phyloP scores from a whole-genome alignment of 148 eudicot species.

The Chenopodium formosanum region DNA sequence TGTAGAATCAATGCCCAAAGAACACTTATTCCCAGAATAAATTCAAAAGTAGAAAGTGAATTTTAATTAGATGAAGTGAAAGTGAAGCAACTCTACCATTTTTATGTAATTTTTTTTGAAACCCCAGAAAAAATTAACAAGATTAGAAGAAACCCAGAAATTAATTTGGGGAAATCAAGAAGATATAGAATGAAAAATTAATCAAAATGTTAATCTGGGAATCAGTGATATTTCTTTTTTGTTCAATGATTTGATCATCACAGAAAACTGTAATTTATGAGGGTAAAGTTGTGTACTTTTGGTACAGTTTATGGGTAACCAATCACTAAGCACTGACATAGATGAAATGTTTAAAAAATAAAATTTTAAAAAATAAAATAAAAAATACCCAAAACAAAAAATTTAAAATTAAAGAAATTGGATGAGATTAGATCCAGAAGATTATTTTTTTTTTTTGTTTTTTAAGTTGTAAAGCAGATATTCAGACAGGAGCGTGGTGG shows the following conservation, averaged over 20 bases:
- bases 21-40: constrained; percentile 36
- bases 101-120: background rate
- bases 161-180: constrained; percentile 11
- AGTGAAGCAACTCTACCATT: constrained; percentile 30
- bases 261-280: constrained; percentile 25
- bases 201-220: constrained; percentile 25
- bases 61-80: constrained; percentile 34
- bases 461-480: constrained; percentile 22
- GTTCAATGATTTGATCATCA: constrained; percentile 30
- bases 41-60: constrained; percentile 13
- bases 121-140: constrained; percentile 7
- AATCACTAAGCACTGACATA: constrained; percentile 44
- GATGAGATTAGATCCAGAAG: constrained; percentile 33
- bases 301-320: constrained; percentile 33
- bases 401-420: background rate
- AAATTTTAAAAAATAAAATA: too few species aligned
- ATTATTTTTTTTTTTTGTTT: background rate
- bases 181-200: constrained; percentile 10
- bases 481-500: constrained; percentile 40
- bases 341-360: constrained; percentile 16
- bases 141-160: constrained; percentile 11
- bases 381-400: background rate
- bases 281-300: constrained; percentile 35
- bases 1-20: constrained; percentile 30
- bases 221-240: background rate